phyloP scores from a whole-genome alignment of 1,139 yeast species.

The Yamadazyma pseudoaaseri region DNA sequence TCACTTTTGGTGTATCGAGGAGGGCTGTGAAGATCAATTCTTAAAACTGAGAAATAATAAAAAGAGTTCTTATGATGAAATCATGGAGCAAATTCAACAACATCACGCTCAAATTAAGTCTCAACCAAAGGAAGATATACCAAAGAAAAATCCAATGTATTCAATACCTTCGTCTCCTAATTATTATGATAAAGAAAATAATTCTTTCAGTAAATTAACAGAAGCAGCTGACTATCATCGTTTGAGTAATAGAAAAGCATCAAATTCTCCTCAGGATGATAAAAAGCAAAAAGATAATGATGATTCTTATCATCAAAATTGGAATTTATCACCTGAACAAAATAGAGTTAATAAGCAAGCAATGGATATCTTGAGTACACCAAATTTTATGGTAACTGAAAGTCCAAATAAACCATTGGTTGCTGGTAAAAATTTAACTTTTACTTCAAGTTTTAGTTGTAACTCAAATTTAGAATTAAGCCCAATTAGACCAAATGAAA shows the following conservation, averaged over 20 bases:
- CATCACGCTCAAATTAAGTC: conserved; percentile 7
- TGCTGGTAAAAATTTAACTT: conserved; percentile 45
- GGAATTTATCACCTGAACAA: conserved; percentile 12
- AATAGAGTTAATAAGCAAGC: conserved; percentile 1
- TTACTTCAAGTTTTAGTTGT: conserved; percentile 64
- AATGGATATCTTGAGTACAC: conserved; percentile 19
- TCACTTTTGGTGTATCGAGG: conserved; percentile 90
- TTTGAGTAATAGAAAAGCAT: conserved; percentile 9
- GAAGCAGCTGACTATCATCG: conserved; percentile 8
- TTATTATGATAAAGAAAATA: conserved; percentile 13
- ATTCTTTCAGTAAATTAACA: conserved; percentile 7
- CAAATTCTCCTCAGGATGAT: conserved; percentile 6
- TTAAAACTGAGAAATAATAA: conserved; percentile 58
- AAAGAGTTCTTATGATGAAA: conserved; percentile 45
- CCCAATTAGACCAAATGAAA: conserved; percentile 54
- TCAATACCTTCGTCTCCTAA: conserved; percentile 38
- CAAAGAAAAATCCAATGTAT: conserved; percentile 19
- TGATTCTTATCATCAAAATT: conserved; percentile 27
- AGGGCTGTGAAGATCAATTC: conserved; percentile 81
- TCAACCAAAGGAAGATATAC: neutral
- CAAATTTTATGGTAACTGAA: conserved; percentile 29
- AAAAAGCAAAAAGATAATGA: conserved; percentile 13
- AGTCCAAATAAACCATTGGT: conserved; percentile 41
- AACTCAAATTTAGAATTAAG: conserved; percentile 62
- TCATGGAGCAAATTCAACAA: conserved; percentile 41